Percentiles rank a stretch among this genome's conserved stretches.
Conservation (phyloP, 805 yeast genomes). For the Saccharomycopsis sp. region DNA sequence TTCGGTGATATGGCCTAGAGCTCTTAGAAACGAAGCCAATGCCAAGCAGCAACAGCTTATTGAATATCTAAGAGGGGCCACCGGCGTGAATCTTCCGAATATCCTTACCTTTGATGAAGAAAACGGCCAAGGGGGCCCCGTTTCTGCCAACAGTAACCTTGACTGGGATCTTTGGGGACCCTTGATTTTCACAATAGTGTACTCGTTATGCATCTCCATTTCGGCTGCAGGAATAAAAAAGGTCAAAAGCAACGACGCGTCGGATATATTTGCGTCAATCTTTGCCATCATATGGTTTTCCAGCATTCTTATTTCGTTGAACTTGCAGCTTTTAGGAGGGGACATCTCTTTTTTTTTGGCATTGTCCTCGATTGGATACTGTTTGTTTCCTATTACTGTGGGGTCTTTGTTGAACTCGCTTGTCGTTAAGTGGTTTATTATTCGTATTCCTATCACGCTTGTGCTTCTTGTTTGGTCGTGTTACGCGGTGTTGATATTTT, state of each 20-base stretch:
- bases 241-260: constrained; percentile 31
- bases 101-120: neutral
- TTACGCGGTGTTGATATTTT: constrained; percentile 54
- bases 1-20: constrained; percentile 38
- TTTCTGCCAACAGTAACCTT: constrained; percentile 24
- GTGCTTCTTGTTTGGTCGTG: constrained; percentile 54
- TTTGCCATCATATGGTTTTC: constrained; percentile 61
- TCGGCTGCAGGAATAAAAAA: constrained; percentile 31
- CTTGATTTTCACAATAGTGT: constrained; percentile 49
- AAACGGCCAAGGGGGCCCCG: neutral
- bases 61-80: constrained; percentile 14
- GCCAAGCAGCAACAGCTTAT: constrained; percentile 28
- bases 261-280: constrained; percentile 57
- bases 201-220: constrained; percentile 44
- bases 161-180: constrained; percentile 75
- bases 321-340: constrained; percentile 56
- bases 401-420: constrained; percentile 45
- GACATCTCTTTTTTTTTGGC: constrained; percentile 62
- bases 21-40: constrained; percentile 27
- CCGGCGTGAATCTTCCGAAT: neutral
- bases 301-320: constrained; percentile 51
- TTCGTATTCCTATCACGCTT: constrained; percentile 42
- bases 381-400: constrained; percentile 53
- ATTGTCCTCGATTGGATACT: constrained; percentile 63
- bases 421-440: constrained; percentile 39